These are phyloP conservation scores for Fusarium tricinctum DNA, from an alignment of 2,329 filamentous ascomycete species.

Conservation along the genomic window DNA sequence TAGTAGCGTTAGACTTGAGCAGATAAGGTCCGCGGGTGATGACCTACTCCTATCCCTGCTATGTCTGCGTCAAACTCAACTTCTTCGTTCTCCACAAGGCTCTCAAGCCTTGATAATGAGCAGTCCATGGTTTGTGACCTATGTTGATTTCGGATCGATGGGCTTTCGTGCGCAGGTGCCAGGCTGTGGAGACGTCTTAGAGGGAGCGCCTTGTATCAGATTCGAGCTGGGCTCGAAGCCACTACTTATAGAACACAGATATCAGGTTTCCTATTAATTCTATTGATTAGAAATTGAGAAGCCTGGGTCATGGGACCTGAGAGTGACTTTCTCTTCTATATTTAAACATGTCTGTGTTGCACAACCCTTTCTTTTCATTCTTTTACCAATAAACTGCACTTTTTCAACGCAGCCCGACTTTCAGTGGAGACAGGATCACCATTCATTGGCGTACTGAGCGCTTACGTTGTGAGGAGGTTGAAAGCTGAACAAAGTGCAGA, in stretches of 20 bases:
- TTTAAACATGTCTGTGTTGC: not conserved
- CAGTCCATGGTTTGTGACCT: not conserved
- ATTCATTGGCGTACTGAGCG: not conserved
- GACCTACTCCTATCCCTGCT: slow-evolving; percentile 8
- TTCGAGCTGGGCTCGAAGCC: too few relatives aligned
- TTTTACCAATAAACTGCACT: not conserved
- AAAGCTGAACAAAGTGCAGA: not conserved
- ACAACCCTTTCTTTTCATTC: not conserved
- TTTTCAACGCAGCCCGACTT: not conserved
- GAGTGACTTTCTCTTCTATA: not conserved
- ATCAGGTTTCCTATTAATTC: too few relatives aligned
- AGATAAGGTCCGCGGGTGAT: rapidly evolving
- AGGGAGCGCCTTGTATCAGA: too few relatives aligned
- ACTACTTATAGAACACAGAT: too few relatives aligned
- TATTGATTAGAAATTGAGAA: too few relatives aligned
- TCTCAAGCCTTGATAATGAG: not conserved
- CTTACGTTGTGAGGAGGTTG: not conserved
- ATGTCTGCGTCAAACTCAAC: slow-evolving; percentile 13
- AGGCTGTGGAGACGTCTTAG: too few relatives aligned
- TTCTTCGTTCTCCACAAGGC: not conserved
- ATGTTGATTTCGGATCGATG: too few relatives aligned
- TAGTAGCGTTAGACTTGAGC: rapidly evolving
- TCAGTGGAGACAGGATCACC: not conserved
- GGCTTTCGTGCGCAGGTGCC: too few relatives aligned
- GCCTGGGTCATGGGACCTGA: too few relatives aligned